Evolutionary conservation across 2,329 filamentous ascomycete genomes (phyloP).

Genomic region (Alternaria gansuensis): DNA sequence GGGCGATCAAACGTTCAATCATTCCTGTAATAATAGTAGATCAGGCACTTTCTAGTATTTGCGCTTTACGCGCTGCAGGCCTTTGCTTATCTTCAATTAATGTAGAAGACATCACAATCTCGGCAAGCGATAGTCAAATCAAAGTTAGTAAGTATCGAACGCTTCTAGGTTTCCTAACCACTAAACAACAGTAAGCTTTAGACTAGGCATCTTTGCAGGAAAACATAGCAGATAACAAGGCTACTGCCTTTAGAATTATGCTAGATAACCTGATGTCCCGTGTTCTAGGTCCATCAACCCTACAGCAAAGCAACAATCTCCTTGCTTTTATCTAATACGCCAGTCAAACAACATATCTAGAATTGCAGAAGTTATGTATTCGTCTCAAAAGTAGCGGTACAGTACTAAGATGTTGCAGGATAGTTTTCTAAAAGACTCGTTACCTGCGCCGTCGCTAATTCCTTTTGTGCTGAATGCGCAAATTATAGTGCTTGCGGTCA

Average conservation of each 20-base stretch:
- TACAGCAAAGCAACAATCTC: slow-evolving; percentile 13
- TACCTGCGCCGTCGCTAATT: slow-evolving; percentile 16
- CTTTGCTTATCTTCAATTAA: slow-evolving; percentile 9
- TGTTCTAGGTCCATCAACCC: slow-evolving; percentile 1
- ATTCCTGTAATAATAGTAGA: neutral
- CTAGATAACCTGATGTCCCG: slow-evolving; percentile 11
- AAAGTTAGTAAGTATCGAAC: slow-evolving; percentile 23
- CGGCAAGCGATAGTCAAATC: slow-evolving; percentile 16
- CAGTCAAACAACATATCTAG: slow-evolving; percentile 15
- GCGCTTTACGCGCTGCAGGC: slow-evolving; percentile 12
- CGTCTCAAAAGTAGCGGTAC: slow-evolving; percentile 2
- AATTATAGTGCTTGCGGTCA: slow-evolving; percentile 15
- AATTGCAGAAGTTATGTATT: slow-evolving; percentile 19
- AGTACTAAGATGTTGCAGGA: slow-evolving; percentile 16
- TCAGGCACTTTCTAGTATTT: slow-evolving; percentile 19
- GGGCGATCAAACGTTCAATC: neutral
- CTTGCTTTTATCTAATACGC: slow-evolving; percentile 13
- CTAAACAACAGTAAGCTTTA: slow-evolving; percentile 16
- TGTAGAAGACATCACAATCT: slow-evolving; percentile 22
- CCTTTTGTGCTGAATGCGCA: slow-evolving; percentile 22
- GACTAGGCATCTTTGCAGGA: slow-evolving; percentile 1
- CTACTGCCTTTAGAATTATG: slow-evolving; percentile 11
- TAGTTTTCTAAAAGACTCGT: slow-evolving; percentile 12
- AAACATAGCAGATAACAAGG: neutral
- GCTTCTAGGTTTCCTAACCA: neutral